These are phyloP conservation scores for Talaromyces proteolyticus DNA, from an alignment of 495 filamentous ascomycete genomes.

Conservation along the genomic window DNA sequence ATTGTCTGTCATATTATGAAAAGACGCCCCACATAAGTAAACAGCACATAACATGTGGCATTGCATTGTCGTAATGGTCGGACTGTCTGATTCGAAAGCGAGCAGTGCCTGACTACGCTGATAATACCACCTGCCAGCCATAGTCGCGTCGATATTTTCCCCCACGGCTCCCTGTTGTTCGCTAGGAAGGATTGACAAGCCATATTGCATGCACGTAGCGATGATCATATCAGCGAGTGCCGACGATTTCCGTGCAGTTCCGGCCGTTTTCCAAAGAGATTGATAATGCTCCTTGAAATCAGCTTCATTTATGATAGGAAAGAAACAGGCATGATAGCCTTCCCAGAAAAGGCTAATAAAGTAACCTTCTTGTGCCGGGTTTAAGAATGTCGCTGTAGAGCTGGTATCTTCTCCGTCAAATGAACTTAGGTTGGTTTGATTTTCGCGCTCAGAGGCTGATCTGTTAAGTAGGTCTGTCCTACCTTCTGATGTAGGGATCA, in stretches of 20 bases:
- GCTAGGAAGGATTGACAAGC: conserved; percentile 19
- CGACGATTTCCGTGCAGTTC: conserved; percentile 33
- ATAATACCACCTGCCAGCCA: conserved; percentile 40
- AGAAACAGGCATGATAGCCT: conserved; percentile 26
- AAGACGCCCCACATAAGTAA: conserved; percentile 40
- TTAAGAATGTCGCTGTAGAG: conserved; percentile 11
- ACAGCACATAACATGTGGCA: conserved; percentile 38
- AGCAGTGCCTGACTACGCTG: conserved; percentile 40
- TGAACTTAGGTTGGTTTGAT: not conserved
- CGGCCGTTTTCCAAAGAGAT: conserved; percentile 34
- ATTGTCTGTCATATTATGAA: conserved; percentile 44
- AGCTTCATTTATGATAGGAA: conserved; percentile 37
- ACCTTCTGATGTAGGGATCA: conserved; percentile 12
- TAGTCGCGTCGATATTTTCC: conserved; percentile 28
- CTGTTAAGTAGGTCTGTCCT: conserved; percentile 7
- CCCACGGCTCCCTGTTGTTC: conserved; percentile 5
- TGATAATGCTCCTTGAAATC: conserved; percentile 43
- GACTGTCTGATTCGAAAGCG: conserved; percentile 39
- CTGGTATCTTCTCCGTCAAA: conserved; percentile 3
- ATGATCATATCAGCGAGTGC: conserved; percentile 50
- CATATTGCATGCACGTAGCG: conserved; percentile 49
- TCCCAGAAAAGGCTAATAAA: conserved; percentile 43
- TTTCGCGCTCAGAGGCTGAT: not conserved
- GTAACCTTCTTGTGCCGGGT: conserved; percentile 38
- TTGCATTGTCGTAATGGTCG: conserved; percentile 44